phyloP scores from a whole-genome alignment of 2,329 filamentous ascomycete species.

The Teratosphaeria pseudoeucalypti region DNA sequence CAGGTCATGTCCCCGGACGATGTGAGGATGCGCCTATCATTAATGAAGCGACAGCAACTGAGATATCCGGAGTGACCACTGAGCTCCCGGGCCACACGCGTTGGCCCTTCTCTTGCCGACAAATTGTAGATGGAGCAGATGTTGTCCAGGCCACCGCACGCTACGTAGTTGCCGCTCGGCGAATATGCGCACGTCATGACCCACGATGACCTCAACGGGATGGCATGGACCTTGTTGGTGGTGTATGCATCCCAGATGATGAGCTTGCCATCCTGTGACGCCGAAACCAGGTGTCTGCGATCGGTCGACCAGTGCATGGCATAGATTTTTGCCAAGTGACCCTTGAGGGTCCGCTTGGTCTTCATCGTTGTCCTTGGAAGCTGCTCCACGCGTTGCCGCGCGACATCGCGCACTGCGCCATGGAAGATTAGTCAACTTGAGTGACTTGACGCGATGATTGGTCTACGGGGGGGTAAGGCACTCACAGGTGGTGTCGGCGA shows the following conservation, averaged over 20 bases:
- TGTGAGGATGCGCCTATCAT: constrained; percentile 92
- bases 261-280: constrained; percentile 96
- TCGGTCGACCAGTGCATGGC: constrained; percentile 99
- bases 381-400: constrained; percentile 82
- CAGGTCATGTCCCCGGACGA: constrained; percentile 99
- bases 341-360: constrained; percentile 91
- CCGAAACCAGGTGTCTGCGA: constrained; percentile 89
- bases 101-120: constrained; percentile 92
- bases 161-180: constrained; percentile 94
- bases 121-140: constrained; percentile 99
- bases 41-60: constrained; percentile 97
- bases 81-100: constrained; percentile 86
- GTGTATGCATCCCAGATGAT: constrained; percentile 99
- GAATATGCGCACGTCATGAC: constrained; percentile 99
- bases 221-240: constrained; percentile 98
- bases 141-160: constrained; percentile 96
- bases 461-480: constrained; percentile 9
- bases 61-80: constrained; percentile 96
- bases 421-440: constrained; percentile 9
- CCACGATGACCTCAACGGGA: constrained; percentile 94
- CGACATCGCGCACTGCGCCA: constrained; percentile 72
- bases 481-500: constrained; percentile 95
- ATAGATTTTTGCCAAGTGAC: constrained; percentile 97
- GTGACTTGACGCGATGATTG: neutral
- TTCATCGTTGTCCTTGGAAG: constrained; percentile 95